These are phyloP conservation scores for Coniochaeta hoffmannii DNA, from an alignment of 2,329 filamentous ascomycete genomes.

Conservation along the genomic window DNA sequence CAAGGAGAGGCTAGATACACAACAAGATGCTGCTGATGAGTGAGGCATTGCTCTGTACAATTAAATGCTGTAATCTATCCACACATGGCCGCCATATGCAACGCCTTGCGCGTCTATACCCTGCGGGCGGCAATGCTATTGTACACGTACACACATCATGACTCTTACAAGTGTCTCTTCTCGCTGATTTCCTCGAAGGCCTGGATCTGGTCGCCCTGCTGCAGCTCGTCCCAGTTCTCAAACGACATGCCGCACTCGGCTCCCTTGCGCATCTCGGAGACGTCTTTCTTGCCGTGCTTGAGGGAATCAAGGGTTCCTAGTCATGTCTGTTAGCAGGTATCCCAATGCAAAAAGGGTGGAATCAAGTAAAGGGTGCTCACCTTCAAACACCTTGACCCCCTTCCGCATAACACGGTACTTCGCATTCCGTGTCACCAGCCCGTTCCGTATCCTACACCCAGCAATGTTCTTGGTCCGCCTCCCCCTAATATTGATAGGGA, in stretches of 20 bases:
- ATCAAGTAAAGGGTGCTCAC: slow-evolving; percentile 43
- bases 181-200: slow-evolving; percentile 74
- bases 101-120: background rate
- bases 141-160: slow-evolving; percentile 1
- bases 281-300: slow-evolving; percentile 90
- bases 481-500: slow-evolving; percentile 74
- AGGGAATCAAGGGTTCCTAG: slow-evolving; percentile 72
- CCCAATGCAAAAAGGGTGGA: background rate
- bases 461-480: slow-evolving; percentile 68
- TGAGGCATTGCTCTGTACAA: background rate
- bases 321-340: slow-evolving; percentile 10
- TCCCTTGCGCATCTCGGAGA: slow-evolving; percentile 81
- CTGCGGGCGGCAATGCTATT: background rate
- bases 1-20: slow-evolving; percentile 33
- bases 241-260: slow-evolving; percentile 91
- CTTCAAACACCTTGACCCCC: slow-evolving; percentile 69
- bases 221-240: slow-evolving; percentile 68
- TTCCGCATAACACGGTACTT: slow-evolving; percentile 66
- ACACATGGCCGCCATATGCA: background rate
- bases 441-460: slow-evolving; percentile 82
- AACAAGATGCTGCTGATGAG: background rate
- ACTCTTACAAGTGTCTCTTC: slow-evolving; percentile 49
- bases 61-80: background rate
- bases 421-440: slow-evolving; percentile 54
- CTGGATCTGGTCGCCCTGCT: slow-evolving; percentile 79